Evolutionary conservation across 495 filamentous ascomycete species (phyloP).

Genomic region (Aspergillus steynii): DNA sequence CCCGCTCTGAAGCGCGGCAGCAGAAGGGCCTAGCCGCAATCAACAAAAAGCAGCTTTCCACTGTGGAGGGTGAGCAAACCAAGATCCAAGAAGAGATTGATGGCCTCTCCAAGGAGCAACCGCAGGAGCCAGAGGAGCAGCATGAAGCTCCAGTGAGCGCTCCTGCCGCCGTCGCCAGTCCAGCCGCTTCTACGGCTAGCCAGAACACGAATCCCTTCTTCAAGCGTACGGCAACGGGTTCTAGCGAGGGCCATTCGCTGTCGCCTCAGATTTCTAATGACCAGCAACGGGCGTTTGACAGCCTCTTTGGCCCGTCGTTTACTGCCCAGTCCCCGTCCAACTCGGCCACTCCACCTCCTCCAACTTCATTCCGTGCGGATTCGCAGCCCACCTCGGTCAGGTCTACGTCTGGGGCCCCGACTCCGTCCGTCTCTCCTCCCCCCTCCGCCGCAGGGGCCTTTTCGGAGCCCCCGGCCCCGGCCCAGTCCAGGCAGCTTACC

Average conservation of each 20-base stretch:
- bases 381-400: constrained; percentile 37
- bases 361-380: constrained; percentile 69
- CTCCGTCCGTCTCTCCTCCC: constrained; percentile 63
- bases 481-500: constrained; percentile 70
- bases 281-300: constrained; percentile 77
- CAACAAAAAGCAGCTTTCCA: constrained; percentile 94
- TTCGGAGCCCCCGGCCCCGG: constrained; percentile 57
- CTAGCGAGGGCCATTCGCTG: constrained; percentile 56
- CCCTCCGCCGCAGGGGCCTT: constrained; percentile 45
- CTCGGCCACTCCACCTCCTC: constrained; percentile 51
- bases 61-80: constrained; percentile 82
- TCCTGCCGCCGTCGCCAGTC: constrained; percentile 56
- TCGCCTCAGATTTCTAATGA: constrained; percentile 45
- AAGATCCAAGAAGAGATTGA: constrained; percentile 78
- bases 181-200: constrained; percentile 71
- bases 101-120: constrained; percentile 57
- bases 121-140: constrained; percentile 30
- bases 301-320: constrained; percentile 81
- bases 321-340: constrained; percentile 40
- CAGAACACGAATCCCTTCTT: constrained; percentile 90
- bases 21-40: constrained; percentile 95
- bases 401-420: constrained; percentile 49
- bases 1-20: constrained; percentile 84
- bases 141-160: constrained; percentile 41
- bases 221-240: constrained; percentile 65